Percentiles rank a stretch among this genome's conserved stretches.
Conservation (phyloP, 805 yeast species). For the Cyberlindnera saturnus region DNA sequence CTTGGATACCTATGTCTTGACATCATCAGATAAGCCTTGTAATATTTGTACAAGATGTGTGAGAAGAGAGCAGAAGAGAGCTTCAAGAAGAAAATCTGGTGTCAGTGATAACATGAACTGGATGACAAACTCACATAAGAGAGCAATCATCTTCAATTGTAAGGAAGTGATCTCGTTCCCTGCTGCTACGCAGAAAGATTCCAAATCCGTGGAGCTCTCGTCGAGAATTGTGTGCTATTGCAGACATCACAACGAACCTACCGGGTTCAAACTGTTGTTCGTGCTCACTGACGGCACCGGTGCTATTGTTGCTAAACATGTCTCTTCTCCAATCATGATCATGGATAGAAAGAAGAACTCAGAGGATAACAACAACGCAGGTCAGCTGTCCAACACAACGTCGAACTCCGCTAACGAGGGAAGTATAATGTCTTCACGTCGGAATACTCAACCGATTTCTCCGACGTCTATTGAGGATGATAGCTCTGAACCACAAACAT, state of each 20-base stretch:
- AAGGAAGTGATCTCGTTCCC: slow-evolving; percentile 79
- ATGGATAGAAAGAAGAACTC: slow-evolving; percentile 77
- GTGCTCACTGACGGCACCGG: slow-evolving; percentile 58
- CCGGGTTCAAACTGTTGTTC: slow-evolving; percentile 73
- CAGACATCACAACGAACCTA: slow-evolving; percentile 86
- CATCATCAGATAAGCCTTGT: slow-evolving; percentile 51
- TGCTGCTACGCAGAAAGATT: slow-evolving; percentile 34
- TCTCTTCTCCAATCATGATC: slow-evolving; percentile 75
- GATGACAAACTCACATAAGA: slow-evolving; percentile 64
- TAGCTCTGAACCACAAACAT: slow-evolving; percentile 44
- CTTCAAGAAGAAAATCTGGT: slow-evolving; percentile 85
- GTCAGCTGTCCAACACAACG: slow-evolving; percentile 12
- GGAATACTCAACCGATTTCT: slow-evolving; percentile 36
- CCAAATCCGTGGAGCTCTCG: slow-evolving; percentile 40
- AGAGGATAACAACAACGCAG: slow-evolving; percentile 10
- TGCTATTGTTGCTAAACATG: slow-evolving; percentile 61
- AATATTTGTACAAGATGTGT: slow-evolving; percentile 85
- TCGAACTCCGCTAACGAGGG: slow-evolving; percentile 16
- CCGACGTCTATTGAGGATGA: slow-evolving; percentile 61
- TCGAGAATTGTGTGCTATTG: slow-evolving; percentile 92
- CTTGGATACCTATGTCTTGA: slow-evolving; percentile 77
- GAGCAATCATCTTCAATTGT: slow-evolving; percentile 88
- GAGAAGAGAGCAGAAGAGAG: slow-evolving; percentile 89
- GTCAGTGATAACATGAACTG: slow-evolving; percentile 71
- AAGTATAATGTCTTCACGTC: slow-evolving; percentile 2